Evolutionary conservation across 2,329 filamentous ascomycete genomes (phyloP).

Genomic region (Hypoxylon sp.): DNA sequence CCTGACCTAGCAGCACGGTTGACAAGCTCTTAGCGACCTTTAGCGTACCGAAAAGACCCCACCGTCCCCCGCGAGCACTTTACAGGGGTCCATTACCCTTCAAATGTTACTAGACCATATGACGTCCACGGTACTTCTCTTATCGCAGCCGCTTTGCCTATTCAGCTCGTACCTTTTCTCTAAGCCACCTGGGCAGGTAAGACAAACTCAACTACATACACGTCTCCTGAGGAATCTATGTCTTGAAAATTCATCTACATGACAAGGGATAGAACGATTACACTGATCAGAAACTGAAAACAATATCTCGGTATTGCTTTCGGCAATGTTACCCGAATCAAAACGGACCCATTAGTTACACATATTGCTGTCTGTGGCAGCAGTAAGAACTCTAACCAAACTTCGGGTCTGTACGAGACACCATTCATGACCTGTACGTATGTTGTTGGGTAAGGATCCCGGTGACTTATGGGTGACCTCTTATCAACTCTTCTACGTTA

Average conservation of each 20-base stretch:
- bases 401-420: background rate
- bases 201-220: conserved; percentile 11
- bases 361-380: background rate
- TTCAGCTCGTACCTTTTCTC: background rate
- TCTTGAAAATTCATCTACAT: background rate
- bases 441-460: background rate
- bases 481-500: background rate
- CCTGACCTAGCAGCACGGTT: conserved; percentile 47
- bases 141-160: conserved; percentile 18
- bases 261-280: background rate
- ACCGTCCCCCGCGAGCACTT: conserved; percentile 22
- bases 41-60: conserved; percentile 22
- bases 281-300: background rate
- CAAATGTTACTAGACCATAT: conserved; percentile 21
- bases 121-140: conserved; percentile 22
- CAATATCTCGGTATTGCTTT: background rate
- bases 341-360: conserved; percentile 2
- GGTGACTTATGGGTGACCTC: background rate
- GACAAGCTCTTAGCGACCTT: conserved; percentile 32
- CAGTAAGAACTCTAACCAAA: conserved; percentile 17
- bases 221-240: background rate
- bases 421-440: background rate
- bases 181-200: conserved; percentile 9
- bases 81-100: conserved; percentile 18
- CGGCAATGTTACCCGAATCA: background rate